A percentile compares a stretch with the other conserved stretches of the same genome.
Conservation (phyloP, 495 filamentous ascomycete species). For the Rostrohypoxylon terebratum region DNA sequence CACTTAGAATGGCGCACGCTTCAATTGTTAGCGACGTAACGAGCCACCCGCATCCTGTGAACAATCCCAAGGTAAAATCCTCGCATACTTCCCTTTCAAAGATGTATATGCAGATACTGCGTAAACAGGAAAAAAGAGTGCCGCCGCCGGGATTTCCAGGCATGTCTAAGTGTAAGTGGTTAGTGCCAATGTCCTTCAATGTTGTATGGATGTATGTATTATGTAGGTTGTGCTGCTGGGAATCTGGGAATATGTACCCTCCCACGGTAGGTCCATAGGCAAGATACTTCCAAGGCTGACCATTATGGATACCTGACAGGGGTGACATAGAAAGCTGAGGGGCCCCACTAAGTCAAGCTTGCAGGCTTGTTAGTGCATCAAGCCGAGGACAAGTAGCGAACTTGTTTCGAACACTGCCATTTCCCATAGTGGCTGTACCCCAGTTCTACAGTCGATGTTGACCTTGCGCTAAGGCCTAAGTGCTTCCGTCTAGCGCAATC, state of each 20-base stretch:
- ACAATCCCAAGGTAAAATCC: constrained; percentile 15
- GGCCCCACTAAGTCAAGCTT: constrained; percentile 31
- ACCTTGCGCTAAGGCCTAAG: constrained; percentile 37
- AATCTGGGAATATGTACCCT: background rate
- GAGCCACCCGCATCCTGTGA: constrained; percentile 31
- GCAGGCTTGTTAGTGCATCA: constrained; percentile 39
- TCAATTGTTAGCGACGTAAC: constrained; percentile 38
- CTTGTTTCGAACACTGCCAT: constrained; percentile 48
- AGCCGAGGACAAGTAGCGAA: constrained; percentile 45
- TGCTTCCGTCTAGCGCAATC: constrained; percentile 43
- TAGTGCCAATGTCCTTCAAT: background rate
- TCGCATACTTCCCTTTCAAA: constrained; percentile 10
- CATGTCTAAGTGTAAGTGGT: constrained; percentile 17
- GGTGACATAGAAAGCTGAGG: constrained; percentile 23
- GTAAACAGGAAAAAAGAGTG: constrained; percentile 18
- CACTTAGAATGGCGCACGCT: constrained; percentile 41
- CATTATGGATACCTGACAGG: background rate
- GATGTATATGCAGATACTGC: constrained; percentile 23
- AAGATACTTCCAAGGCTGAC: background rate
- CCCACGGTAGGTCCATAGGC: background rate
- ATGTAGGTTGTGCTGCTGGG: background rate
- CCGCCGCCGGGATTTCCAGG: constrained; percentile 7
- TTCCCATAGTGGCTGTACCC: constrained; percentile 47
- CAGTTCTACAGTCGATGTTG: constrained; percentile 42
- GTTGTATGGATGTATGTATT: too few species aligned